Evolutionary conservation across 345 rosid genomes (phyloP), one percentile per base, ranked within the genome.

Genomic region (Acer campestre): DNA sequence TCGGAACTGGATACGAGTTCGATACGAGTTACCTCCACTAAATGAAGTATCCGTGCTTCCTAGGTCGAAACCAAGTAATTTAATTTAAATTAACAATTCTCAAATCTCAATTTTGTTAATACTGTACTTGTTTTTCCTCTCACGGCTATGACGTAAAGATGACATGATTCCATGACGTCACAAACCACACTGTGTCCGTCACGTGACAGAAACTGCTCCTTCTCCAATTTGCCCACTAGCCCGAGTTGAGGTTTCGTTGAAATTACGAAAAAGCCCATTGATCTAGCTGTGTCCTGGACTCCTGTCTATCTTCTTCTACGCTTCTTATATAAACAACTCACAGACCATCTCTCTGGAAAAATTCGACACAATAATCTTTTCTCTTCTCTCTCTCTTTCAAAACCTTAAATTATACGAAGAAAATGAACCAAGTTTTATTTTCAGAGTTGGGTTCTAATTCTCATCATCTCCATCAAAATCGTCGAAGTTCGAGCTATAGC

Each of bases 401-500:
- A 70, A 16, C 31, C 44, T 73, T 10, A 10, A 67, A 40, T 9
- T 27, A 14, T 35, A 29, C 10, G 16, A 20, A 18, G 14, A 68
- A 7, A 18, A 70, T 75, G 79, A 75, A 75, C 59, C 56, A 53
- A 61, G 59, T 61, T 64, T 49, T 7, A 44, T 51, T 25, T 35
- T 44, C 25, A 42, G 75, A 75, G 20, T 48, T n/a, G 3, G 49
- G 77, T 58, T 67, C 38, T 35, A 35, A 35, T 35, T 78, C 67
- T 55, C 66, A 35, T 35, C 38, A 4, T 35, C 38, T 4, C 56
- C 76, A 70, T 49, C 77, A 65, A 18, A 27, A 25, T 63, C 67
- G 59, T 59, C 59, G 87, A 76, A 81, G 76, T 63, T 66, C 89
- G 22, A 84, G 84, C 78, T 82, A 75, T 53, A 31, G 65, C 53